These are phyloP conservation scores for Nannizziopsis arthrosporioides DNA, from an alignment of 2,329 filamentous ascomycete species.

Conservation along the genomic window DNA sequence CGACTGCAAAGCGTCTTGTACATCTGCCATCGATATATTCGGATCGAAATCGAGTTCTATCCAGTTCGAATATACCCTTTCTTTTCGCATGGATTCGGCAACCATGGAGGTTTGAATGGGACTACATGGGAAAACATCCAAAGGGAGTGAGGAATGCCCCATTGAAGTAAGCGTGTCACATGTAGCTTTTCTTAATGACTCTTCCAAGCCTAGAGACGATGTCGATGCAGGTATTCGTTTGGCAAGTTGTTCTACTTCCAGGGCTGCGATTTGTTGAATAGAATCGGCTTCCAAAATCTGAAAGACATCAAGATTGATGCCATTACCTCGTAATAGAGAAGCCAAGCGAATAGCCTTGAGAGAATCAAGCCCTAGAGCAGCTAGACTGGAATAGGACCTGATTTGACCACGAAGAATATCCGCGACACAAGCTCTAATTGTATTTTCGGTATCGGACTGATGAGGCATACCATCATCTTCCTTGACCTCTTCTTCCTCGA, in stretches of 20 bases:
- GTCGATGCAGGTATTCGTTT: slow-evolving; percentile 14
- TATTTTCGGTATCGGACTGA: slow-evolving; percentile 20
- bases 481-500: slow-evolving; percentile 18
- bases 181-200: slow-evolving; percentile 19
- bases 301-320: slow-evolving; percentile 46
- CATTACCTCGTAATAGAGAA: slow-evolving; percentile 48
- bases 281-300: slow-evolving; percentile 50
- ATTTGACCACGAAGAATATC: slow-evolving; percentile 33
- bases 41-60: slow-evolving; percentile 50
- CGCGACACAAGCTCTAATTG: slow-evolving; percentile 35
- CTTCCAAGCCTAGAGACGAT: slow-evolving; percentile 11
- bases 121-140: slow-evolving; percentile 50
- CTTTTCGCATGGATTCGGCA: slow-evolving; percentile 52
- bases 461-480: slow-evolving; percentile 13
- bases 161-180: slow-evolving; percentile 35
- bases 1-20: slow-evolving; percentile 41
- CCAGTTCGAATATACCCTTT: slow-evolving; percentile 64
- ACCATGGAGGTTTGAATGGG: slow-evolving; percentile 71
- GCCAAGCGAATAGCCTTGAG: slow-evolving; percentile 52
- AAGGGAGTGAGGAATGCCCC: slow-evolving; percentile 17
- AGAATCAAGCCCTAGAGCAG: slow-evolving; percentile 54
- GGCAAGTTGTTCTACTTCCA: slow-evolving; percentile 19
- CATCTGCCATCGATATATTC: slow-evolving; percentile 24
- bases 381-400: slow-evolving; percentile 35
- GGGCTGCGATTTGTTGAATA: slow-evolving; percentile 28